Conservation (phyloP, 495 filamentous ascomycete genomes). For the Neurospora pannonica region DNA sequence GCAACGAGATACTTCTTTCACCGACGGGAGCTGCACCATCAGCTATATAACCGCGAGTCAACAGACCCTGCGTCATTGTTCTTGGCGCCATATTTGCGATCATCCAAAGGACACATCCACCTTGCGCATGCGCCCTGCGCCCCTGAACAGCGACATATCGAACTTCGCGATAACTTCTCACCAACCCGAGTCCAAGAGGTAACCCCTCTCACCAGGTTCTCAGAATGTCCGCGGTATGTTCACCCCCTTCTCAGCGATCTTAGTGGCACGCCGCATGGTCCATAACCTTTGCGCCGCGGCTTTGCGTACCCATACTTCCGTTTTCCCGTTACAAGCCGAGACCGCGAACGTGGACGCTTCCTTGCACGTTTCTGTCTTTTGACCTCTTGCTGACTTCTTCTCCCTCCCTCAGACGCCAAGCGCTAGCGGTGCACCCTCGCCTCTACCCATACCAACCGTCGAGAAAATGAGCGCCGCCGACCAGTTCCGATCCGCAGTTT, state of each 20-base stretch:
- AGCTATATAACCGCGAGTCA: slow-evolving; percentile 5
- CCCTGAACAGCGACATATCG: not conserved
- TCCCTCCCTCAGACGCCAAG: slow-evolving; percentile 2
- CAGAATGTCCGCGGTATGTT: slow-evolving; percentile 28
- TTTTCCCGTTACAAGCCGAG: not conserved
- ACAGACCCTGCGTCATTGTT: slow-evolving; percentile 2
- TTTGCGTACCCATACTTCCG: not conserved
- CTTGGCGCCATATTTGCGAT: not conserved
- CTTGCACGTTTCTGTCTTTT: not conserved
- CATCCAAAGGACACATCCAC: not conserved
- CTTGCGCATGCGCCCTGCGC: not conserved
- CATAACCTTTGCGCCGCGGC: not conserved
- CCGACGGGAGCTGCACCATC: not conserved
- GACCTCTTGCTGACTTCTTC: not conserved
- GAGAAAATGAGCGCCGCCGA: slow-evolving; percentile 5
- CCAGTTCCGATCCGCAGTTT: slow-evolving; percentile 41
- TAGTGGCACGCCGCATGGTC: not conserved
- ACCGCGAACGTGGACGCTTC: not conserved
- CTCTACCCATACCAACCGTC: slow-evolving; percentile 2
- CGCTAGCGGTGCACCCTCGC: slow-evolving; percentile 15
- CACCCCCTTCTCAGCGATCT: not conserved
- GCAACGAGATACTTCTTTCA: not conserved
- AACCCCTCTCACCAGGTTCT: slow-evolving; percentile 1
- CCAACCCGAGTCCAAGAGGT: not conserved
- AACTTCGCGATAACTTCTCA: not conserved